Conservation (phyloP, 371 early-diverging fungal species). For the Coemansia sp. region DNA sequence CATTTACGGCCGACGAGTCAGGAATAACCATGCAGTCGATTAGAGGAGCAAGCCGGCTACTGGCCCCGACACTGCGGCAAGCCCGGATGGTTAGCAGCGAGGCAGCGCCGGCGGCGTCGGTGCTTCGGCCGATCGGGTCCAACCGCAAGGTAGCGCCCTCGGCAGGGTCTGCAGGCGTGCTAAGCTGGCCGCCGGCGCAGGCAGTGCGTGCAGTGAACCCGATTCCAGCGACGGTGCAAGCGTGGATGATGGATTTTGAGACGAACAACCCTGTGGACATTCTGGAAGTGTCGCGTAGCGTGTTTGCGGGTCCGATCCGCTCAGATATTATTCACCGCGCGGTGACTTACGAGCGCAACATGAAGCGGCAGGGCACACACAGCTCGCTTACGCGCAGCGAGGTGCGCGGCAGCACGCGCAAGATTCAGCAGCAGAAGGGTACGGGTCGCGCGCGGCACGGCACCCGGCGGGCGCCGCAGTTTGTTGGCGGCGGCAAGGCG, state of each 20-base stretch:
- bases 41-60: constrained; percentile 5
- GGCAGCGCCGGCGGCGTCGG: constrained; percentile 10
- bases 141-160: constrained; percentile 36
- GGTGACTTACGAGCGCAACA: constrained; percentile 83
- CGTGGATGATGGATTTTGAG: constrained; percentile 80
- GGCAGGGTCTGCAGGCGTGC: constrained; percentile 20
- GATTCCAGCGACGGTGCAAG: constrained; percentile 61
- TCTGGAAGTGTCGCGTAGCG: constrained; percentile 68
- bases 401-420: constrained; percentile 81
- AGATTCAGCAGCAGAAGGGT: constrained; percentile 88
- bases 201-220: constrained; percentile 37
- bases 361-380: constrained; percentile 83
- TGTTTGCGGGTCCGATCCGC: constrained; percentile 83
- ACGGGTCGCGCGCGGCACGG: constrained; percentile 90
- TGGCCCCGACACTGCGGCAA: constrained; percentile 1
- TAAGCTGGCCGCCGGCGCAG: constrained; percentile 39
- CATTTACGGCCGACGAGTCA: neutral
- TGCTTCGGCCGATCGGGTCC: constrained; percentile 31
- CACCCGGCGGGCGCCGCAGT: constrained; percentile 82
- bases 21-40: constrained; percentile 17
- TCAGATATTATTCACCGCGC: constrained; percentile 83
- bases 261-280: constrained; percentile 74
- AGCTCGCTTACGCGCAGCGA: constrained; percentile 79
- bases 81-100: neutral
- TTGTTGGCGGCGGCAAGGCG: constrained; percentile 85